Evolutionary conservation across 306 rosid genomes (phyloP).

Genomic region (Vicia sativa): DNA sequence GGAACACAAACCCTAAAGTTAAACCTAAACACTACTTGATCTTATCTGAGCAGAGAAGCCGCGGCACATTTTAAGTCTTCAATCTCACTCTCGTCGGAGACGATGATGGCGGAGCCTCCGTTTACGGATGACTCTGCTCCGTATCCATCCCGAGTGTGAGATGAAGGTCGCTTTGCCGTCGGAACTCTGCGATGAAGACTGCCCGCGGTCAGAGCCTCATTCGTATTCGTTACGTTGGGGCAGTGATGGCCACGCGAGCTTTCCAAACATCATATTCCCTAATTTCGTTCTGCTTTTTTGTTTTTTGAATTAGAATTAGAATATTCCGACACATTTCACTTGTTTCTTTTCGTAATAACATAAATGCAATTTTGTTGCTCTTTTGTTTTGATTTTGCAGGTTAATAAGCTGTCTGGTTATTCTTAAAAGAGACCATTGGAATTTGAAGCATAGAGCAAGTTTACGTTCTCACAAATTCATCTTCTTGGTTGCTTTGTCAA

Average conservation of each 20-base stretch:
- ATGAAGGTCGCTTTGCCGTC: constrained; percentile 5
- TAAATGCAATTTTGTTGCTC: neutral
- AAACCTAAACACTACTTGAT: constrained; percentile 43
- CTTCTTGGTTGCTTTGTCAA: no score
- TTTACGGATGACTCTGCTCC: constrained; percentile 29
- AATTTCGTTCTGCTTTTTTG: neutral
- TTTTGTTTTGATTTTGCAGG: neutral
- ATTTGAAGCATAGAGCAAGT: no score
- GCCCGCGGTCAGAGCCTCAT: constrained; percentile 52
- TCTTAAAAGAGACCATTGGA: no score
- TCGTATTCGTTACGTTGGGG: constrained; percentile 7
- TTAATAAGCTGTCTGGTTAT: neutral
- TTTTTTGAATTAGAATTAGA: neutral
- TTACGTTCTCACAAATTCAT: no score
- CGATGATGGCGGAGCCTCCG: constrained; percentile 35
- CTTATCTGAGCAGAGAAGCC: constrained; percentile 51
- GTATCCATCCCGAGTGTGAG: neutral
- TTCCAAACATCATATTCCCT: neutral
- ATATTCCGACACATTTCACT: no score
- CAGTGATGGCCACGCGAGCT: constrained; percentile 50
- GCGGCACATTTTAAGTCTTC: neutral
- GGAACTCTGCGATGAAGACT: constrained; percentile 49
- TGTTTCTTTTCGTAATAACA: neutral
- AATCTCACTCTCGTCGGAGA: neutral
- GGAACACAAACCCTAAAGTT: constrained; percentile 20